phyloP scores from a whole-genome alignment of 441 rosid genomes.

The Erodium chrysanthum region DNA sequence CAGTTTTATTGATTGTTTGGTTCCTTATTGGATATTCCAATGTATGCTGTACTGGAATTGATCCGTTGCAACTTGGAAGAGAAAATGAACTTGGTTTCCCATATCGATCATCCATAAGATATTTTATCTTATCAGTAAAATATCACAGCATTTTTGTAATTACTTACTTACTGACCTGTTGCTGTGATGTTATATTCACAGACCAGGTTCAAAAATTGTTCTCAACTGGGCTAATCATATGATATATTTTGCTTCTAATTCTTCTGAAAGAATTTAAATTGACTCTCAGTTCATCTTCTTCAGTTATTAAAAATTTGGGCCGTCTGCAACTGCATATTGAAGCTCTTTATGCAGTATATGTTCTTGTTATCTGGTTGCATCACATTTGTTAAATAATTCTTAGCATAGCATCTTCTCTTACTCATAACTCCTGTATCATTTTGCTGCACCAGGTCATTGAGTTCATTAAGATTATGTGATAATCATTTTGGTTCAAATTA shows the following conservation, averaged over 20 bases:
- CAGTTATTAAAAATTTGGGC: not conserved
- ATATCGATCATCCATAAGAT: not conserved
- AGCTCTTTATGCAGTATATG: not conserved
- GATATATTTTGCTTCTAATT: not conserved
- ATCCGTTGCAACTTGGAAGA: too few species aligned
- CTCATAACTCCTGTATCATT: slow-evolving; percentile 4
- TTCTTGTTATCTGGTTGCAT: slow-evolving; percentile 2
- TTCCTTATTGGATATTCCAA: not conserved
- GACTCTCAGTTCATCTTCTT: not conserved
- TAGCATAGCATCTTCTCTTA: not conserved
- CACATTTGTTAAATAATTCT: not conserved
- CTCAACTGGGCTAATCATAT: not conserved
- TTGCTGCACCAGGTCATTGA: slow-evolving; percentile 46
- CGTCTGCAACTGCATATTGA: not conserved
- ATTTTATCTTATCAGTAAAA: not conserved
- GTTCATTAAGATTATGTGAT: slow-evolving; percentile 47
- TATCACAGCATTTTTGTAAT: not conserved
- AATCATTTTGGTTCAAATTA: slow-evolving; percentile 36
- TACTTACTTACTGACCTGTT: not conserved
- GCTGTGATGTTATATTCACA: not conserved
- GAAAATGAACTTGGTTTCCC: too few species aligned
- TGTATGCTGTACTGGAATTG: too few species aligned
- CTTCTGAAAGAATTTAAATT: not conserved
- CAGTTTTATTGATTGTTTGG: not conserved
- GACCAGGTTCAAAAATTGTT: not conserved